Percentiles rank a stretch among this genome's conserved stretches.
These are phyloP conservation scores for Amanita molliuscula DNA, from an alignment of 768 basidiomycete genomes.

Conservation along the genomic window DNA sequence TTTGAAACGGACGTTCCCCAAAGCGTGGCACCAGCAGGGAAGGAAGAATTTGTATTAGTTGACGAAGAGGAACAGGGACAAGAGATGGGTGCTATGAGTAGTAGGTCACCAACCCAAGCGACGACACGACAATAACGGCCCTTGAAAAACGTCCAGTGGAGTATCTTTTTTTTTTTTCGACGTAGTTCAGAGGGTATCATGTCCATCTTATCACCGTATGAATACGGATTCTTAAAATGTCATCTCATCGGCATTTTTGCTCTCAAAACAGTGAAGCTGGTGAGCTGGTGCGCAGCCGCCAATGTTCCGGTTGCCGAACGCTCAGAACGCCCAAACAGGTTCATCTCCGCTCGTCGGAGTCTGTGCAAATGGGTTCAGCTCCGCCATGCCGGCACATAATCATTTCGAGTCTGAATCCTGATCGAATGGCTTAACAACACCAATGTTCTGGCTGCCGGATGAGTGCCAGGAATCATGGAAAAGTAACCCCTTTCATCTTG, in stretches of 20 bases:
- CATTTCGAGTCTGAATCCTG: too few species aligned
- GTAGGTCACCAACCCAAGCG: not conserved
- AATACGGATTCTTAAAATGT: not conserved
- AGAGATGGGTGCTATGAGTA: constrained; percentile 9
- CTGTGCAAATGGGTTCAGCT: not conserved
- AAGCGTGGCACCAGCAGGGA: constrained; percentile 18
- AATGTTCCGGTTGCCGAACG: not conserved
- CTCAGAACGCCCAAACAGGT: not conserved
- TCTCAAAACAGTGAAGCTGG: constrained; percentile 1
- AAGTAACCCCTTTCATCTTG: not conserved
- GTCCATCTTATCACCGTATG: not conserved
- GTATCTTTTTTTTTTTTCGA: not conserved
- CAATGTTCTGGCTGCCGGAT: not conserved
- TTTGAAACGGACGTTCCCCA: constrained; percentile 6
- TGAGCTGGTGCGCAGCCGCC: not conserved
- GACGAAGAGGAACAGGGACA: constrained; percentile 18
- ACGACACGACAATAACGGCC: not conserved
- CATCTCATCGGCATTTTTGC: not conserved
- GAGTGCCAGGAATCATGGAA: not conserved
- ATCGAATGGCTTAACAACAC: not conserved
- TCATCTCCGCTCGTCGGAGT: not conserved
- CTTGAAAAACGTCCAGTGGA: not conserved
- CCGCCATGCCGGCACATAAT: not conserved
- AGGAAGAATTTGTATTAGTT: constrained; percentile 26
- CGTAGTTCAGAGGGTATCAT: not conserved